These are phyloP conservation scores for Aegle marmelos DNA, from an alignment of 345 rosid species.

Conservation along the genomic window DNA sequence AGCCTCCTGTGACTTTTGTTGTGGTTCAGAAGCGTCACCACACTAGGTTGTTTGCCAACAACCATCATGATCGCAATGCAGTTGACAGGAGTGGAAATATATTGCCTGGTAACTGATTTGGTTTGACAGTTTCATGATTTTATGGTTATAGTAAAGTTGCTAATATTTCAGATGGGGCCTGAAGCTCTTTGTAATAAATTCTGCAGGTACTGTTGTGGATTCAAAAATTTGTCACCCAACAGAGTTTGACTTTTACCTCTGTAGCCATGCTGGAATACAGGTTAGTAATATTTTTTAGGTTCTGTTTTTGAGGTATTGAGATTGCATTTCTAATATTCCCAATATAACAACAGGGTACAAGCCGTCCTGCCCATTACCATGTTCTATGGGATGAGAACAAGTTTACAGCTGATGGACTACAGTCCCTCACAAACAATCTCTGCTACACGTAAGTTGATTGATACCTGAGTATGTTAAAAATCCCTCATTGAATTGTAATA, in stretches of 20 bases:
- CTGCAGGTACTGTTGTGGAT: conserved; percentile 90
- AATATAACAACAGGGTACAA: conserved; percentile 62
- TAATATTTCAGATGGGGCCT: background rate
- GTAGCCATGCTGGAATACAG: conserved; percentile 99
- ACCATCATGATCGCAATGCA: conserved; percentile 64
- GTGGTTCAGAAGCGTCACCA: conserved; percentile 99
- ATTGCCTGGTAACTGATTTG: conserved; percentile 59
- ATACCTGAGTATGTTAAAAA: background rate
- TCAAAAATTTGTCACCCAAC: conserved; percentile 99
- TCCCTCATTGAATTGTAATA: background rate
- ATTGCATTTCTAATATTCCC: background rate
- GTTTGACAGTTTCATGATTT: background rate
- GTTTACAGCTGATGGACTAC: conserved; percentile 88
- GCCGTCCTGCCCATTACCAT: conserved; percentile 98
- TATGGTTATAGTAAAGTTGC: background rate
- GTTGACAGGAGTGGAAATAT: conserved; percentile 94
- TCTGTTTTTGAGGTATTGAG: background rate
- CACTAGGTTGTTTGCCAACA: conserved; percentile 90
- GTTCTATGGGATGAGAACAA: conserved; percentile 99
- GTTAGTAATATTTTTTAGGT: conserved; percentile 20
- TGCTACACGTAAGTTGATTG: conserved; percentile 76
- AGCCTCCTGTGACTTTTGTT: conserved; percentile 98
- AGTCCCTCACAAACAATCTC: conserved; percentile 85
- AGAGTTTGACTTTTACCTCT: conserved; percentile 91
- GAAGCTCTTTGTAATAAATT: background rate